Base-by-base conservation (phyloP, 345 rosid species). In the Litchi chinensis region DNA sequence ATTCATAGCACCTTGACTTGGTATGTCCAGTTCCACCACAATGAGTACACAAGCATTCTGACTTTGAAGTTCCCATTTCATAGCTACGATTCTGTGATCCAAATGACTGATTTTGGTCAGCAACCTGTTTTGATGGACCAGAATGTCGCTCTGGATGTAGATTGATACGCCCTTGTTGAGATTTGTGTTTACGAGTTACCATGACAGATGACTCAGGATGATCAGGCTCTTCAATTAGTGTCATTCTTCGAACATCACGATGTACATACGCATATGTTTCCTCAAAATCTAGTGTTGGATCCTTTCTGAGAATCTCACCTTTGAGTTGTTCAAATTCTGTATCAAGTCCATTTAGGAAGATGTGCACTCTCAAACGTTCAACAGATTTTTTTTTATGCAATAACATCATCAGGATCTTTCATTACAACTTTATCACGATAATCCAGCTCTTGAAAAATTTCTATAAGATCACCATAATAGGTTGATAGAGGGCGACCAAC, bases 371-470 rank as follows among this genome's bases (percentile, higher is more conserved):
- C 37, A 62, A 6, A n/a, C 44, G 0, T 7, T 63, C 76, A 70
- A 80, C 2, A 3, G 46, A 13, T 43, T 41, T 37, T 16, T 18
- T 50, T 76, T 80, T 76, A 5, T n/a, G 12, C 8, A 21, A 26
- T 50, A 21, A 74, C 37, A 44, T 74, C 82, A 8, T 74, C n/a
- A 2, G 5, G 69, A 19, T 80, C 72, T 18, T 65, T 70, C 68
- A 70, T 80, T 7, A 43, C 13, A 22, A 70, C n/a, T 18, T 41
- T 70, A 24, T 80, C 71, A 75, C 18, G 19, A 69, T 69, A 52
- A 21, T 69, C 57, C 0, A 69, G 60, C 18, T 80, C 73, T 50
- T 75, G 65, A 24, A 80, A 80, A 4, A 76, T 80, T 64, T 75
- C 76, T 8, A 70, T 11, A 0, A 76, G 72, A 37, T 80, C 76